Conservation (phyloP, 257 asterid species). For the Nicotiana undulata region DNA sequence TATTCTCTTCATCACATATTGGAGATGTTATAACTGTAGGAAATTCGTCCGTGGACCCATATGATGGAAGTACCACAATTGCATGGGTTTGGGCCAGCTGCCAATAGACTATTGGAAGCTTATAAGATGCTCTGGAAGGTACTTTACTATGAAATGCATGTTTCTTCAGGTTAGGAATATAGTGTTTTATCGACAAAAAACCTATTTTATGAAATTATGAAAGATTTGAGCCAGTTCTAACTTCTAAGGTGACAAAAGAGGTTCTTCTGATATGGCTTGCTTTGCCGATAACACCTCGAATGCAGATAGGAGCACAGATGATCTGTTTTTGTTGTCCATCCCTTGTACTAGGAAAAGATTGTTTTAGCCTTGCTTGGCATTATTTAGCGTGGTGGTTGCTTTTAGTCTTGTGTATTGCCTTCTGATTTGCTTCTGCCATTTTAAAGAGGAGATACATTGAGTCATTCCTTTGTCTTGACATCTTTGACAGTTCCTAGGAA, state of each 20-base stretch:
- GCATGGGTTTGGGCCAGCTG: conserved; percentile 99
- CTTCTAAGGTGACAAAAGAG: background rate
- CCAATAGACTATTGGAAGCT: conserved; percentile 89
- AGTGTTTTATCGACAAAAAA: background rate
- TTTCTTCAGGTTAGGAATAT: background rate
- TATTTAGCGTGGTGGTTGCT: background rate
- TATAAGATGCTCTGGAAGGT: conserved; percentile 98
- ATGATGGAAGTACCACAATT: conserved; percentile 99
- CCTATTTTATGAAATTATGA: background rate
- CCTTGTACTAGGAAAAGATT: background rate
- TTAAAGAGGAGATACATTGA: background rate
- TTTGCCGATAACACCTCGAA: background rate
- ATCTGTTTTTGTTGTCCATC: background rate
- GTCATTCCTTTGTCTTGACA: background rate
- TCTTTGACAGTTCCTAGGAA: conserved; percentile 64
- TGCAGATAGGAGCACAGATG: background rate
- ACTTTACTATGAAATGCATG: conserved; percentile 8
- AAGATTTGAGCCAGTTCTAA: background rate
- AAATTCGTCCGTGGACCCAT: conserved; percentile 99
- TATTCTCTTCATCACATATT: background rate
- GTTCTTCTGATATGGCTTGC: background rate
- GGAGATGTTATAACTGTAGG: conserved; percentile 34
- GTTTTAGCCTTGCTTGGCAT: background rate
- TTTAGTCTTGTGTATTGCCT: background rate
- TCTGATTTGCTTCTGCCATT: background rate